These are phyloP conservation scores for Hypoxylon intermedium DNA, from an alignment of 495 filamentous ascomycete species.

Conservation along the genomic window DNA sequence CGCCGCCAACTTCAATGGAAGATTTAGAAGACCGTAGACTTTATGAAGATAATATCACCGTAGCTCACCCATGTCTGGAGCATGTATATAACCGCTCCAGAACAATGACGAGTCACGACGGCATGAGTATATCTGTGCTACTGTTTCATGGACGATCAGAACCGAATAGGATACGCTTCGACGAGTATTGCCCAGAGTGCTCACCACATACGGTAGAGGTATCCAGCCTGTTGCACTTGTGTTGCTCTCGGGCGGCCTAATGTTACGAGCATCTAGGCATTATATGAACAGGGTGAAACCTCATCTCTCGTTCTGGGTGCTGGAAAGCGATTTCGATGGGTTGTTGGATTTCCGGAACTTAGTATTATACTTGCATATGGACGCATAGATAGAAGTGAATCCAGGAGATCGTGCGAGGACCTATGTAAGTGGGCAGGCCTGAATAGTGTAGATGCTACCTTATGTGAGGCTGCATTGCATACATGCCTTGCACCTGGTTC, in stretches of 20 bases:
- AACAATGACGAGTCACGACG: neutral
- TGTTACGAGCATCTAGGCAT: neutral
- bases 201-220: neutral
- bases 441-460: conserved; percentile 16
- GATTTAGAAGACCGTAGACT: too few relatives aligned
- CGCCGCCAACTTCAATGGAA: too few relatives aligned
- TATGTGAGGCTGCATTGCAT: conserved; percentile 38
- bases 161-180: conserved; percentile 1
- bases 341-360: too few relatives aligned
- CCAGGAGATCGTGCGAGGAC: conserved; percentile 3
- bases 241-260: neutral
- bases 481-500: conserved; percentile 11
- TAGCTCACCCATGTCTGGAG: conserved; percentile 14
- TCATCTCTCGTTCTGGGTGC: neutral
- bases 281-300: neutral
- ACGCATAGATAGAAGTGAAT: neutral
- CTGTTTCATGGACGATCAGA: conserved; percentile 28
- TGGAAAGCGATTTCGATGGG: neutral
- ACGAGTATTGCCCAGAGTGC: too few relatives aligned
- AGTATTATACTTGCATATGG: neutral
- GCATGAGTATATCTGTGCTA: conserved; percentile 25
- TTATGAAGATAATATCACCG: too few relatives aligned
- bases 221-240: neutral
- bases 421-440: conserved; percentile 12
- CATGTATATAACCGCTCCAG: conserved; percentile 21